These are phyloP conservation scores for Wickerhamomyces mucosus DNA, from an alignment of 805 yeast genomes.

Conservation along the genomic window DNA sequence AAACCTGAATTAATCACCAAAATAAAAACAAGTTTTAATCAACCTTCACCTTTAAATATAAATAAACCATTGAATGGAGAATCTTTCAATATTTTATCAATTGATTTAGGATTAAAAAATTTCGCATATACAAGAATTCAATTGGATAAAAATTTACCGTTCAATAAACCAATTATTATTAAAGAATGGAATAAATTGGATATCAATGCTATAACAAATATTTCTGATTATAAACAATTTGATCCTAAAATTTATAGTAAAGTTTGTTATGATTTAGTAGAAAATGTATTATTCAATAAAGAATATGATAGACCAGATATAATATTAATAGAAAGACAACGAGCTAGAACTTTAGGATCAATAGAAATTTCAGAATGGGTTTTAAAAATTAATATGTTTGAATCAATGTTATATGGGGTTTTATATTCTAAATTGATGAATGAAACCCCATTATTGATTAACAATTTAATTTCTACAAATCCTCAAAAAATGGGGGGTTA, in stretches of 20 bases:
- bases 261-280: conserved; percentile 17
- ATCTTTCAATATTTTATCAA: conserved; percentile 20
- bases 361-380: conserved; percentile 40
- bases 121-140: conserved; percentile 23
- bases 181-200: conserved; percentile 28
- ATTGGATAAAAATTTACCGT: conserved; percentile 15
- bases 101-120: conserved; percentile 30
- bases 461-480: conserved; percentile 10
- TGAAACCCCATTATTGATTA: conserved; percentile 1
- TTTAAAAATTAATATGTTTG: conserved; percentile 43
- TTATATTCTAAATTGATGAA: conserved; percentile 8
- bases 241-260: conserved; percentile 18
- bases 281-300: conserved; percentile 16
- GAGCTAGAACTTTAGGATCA: conserved; percentile 40
- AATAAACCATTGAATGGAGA: conserved; percentile 13
- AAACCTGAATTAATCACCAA: conserved; percentile 6
- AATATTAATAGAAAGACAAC: conserved; percentile 46
- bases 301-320: conserved; percentile 24
- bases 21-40: conserved; percentile 3
- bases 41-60: conserved; percentile 6
- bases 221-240: conserved; percentile 4
- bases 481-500: conserved; percentile 16
- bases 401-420: conserved; percentile 34
- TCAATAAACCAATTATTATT: conserved; percentile 17
- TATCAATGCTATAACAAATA: conserved; percentile 13